phyloP scores from a whole-genome alignment of 768 basidiomycete genomes.

The Russula vinacea region DNA sequence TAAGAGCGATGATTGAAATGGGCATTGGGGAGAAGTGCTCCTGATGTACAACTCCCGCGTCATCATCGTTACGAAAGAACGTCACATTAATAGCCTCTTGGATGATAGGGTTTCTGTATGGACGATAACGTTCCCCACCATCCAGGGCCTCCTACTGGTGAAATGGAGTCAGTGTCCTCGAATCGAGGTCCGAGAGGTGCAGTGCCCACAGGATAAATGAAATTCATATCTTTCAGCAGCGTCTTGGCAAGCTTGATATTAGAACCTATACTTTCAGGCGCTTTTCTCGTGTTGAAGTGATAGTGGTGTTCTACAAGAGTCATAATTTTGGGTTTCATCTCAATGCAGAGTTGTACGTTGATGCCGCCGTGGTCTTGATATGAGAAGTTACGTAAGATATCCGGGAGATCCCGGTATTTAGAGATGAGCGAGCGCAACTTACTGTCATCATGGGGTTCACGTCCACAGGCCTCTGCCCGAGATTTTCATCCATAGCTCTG shows the following conservation, averaged over 20 bases:
- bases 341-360: background rate
- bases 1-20: conserved; percentile 13
- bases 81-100: conserved; percentile 5
- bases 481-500: background rate
- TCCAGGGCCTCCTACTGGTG: background rate
- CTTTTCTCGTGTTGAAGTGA: conserved; percentile 7
- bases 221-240: conserved; percentile 14
- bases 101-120: conserved; percentile 5
- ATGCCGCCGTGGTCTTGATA: background rate
- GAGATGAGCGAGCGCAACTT: too few relatives aligned
- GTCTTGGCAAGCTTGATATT: conserved; percentile 6
- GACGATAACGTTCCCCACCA: background rate
- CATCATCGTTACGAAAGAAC: conserved; percentile 1
- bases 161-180: background rate
- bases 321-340: conserved; percentile 5
- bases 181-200: background rate
- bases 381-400: background rate
- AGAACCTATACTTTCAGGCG: background rate
- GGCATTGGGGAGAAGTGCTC: conserved; percentile 13
- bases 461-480: background rate
- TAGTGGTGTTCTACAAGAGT: conserved; percentile 11
- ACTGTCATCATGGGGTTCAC: background rate
- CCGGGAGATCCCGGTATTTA: too few relatives aligned
- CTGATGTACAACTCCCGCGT: background rate
- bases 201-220: conserved; percentile 14